Base-by-base conservation (phyloP, 1,284 basidiomycete species). In the Pisolithus thermaeus region DNA sequence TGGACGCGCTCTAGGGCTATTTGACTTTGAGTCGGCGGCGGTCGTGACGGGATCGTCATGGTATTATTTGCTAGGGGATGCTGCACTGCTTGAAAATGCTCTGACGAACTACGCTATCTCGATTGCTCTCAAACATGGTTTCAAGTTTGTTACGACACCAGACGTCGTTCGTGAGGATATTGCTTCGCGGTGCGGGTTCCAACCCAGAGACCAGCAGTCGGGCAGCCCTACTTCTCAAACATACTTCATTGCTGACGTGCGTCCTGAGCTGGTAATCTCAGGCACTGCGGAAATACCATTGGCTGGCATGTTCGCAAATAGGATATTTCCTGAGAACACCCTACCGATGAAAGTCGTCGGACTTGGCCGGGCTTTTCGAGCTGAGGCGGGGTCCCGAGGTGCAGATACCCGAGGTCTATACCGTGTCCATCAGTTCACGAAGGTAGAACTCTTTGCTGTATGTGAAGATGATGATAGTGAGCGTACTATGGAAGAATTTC, bases 381-480 rank as follows among this genome's bases (percentile, higher is more conserved):
- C 96, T 7, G 97, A 99, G 69, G 95, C 95, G 6, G 97, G 97
- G 7, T 91, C 95, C 2, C 76, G 94, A 22, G 95, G 95, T 1
- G 77, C 84, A 3, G 95, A 97, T 59, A 95, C 92, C 1, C 80
- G 92, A 43, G 97, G 97, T 0, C 71, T 99, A 25, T 99, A 97
- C 66, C 81, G 97, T 22, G 92, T 99, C 8, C 97, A 99, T 66
- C 96, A 99, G 68, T 99, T 99, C 67, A 88, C 88, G 12, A 99
- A 99, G 69, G 83, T 97, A 30, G 94, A 97, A 67, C 72, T 97
- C 48, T 96, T 97, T 59, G 77, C 80, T 7, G 83, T 93, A 1
- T 84, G 83, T 8, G 66, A 71, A 16, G 74, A 77, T 23, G 78
- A 82, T 37, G 70, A 75, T 30, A 93, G 92, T 61, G 85, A 87